Conservation (phyloP, 495 filamentous ascomycete genomes). For the Podospora conica region DNA sequence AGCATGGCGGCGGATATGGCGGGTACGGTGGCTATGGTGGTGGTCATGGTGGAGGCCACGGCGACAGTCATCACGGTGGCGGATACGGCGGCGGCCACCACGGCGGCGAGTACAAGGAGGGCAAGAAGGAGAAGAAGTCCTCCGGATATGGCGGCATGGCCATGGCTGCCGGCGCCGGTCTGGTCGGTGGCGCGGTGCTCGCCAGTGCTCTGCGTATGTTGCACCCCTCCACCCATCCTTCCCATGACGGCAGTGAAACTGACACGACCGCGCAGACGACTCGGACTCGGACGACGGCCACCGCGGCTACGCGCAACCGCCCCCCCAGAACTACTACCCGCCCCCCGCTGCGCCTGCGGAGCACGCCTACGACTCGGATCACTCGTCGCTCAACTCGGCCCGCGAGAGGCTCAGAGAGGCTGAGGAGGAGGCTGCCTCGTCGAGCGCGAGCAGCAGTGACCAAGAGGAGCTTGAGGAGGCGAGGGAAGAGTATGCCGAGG, state of each 20-base stretch:
- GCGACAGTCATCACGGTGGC: slow-evolving; percentile 21
- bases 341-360: slow-evolving; percentile 1
- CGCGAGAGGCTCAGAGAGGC: slow-evolving; percentile 37
- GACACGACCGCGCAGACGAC: slow-evolving; percentile 16
- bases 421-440: slow-evolving; percentile 28
- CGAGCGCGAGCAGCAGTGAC: slow-evolving; percentile 38
- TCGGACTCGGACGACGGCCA: slow-evolving; percentile 23
- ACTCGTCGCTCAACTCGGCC: slow-evolving; percentile 31
- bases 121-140: slow-evolving; percentile 41
- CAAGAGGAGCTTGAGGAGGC: slow-evolving; percentile 39
- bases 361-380: slow-evolving; percentile 22
- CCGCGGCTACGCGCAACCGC: neutral
- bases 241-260: slow-evolving; percentile 8
- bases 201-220: slow-evolving; percentile 48
- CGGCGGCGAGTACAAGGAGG: slow-evolving; percentile 24
- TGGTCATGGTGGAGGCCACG: slow-evolving; percentile 26
- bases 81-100: slow-evolving; percentile 6
- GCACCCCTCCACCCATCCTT: neutral
- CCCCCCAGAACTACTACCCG: slow-evolving; percentile 1
- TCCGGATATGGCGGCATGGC: slow-evolving; percentile 38
- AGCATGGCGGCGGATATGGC: slow-evolving; percentile 16
- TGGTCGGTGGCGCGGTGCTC: slow-evolving; percentile 50
- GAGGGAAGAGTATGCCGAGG: slow-evolving; percentile 41
- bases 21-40: slow-evolving; percentile 22
- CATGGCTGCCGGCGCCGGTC: slow-evolving; percentile 51